Conservation (phyloP, 2,329 filamentous ascomycete genomes). For the Colletotrichum salicis region DNA sequence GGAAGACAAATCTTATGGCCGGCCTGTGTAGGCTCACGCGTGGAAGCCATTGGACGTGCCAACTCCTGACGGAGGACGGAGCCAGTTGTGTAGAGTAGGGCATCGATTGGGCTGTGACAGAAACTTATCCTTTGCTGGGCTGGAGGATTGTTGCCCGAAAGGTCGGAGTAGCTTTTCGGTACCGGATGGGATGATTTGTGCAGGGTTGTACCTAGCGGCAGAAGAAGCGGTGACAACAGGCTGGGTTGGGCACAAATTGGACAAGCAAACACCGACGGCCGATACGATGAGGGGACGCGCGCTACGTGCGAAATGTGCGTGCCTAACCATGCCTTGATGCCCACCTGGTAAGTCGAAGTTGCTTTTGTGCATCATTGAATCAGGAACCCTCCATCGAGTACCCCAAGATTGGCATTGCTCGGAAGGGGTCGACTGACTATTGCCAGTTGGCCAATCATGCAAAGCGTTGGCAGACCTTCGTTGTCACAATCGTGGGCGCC, state of each 20-base stretch:
- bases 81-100: constrained; percentile 38
- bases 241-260: constrained; percentile 38
- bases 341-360: constrained; percentile 31
- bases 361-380: constrained; percentile 31
- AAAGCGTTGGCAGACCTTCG: neutral
- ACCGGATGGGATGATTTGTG: constrained; percentile 42
- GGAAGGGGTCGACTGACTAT: neutral
- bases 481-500: constrained; percentile 4
- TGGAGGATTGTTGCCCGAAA: constrained; percentile 46
- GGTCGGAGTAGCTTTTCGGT: constrained; percentile 42
- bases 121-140: constrained; percentile 33
- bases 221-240: constrained; percentile 45
- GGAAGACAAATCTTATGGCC: constrained; percentile 26
- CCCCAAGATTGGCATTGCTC: constrained; percentile 1
- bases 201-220: constrained; percentile 48
- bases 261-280: constrained; percentile 32
- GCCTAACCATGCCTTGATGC: constrained; percentile 39
- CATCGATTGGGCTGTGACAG: constrained; percentile 45
- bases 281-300: constrained; percentile 35
- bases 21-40: constrained; percentile 19
- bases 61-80: constrained; percentile 24
- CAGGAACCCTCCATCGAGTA: constrained; percentile 10
- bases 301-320: constrained; percentile 29
- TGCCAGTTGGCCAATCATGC: constrained; percentile 17
- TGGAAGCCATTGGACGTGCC: constrained; percentile 32